A percentile compares a stretch with the other conserved stretches of the same genome.
These are phyloP conservation scores for Cystobasidium slooffiae DNA, from an alignment of 1,284 basidiomycete species.

Conservation along the genomic window DNA sequence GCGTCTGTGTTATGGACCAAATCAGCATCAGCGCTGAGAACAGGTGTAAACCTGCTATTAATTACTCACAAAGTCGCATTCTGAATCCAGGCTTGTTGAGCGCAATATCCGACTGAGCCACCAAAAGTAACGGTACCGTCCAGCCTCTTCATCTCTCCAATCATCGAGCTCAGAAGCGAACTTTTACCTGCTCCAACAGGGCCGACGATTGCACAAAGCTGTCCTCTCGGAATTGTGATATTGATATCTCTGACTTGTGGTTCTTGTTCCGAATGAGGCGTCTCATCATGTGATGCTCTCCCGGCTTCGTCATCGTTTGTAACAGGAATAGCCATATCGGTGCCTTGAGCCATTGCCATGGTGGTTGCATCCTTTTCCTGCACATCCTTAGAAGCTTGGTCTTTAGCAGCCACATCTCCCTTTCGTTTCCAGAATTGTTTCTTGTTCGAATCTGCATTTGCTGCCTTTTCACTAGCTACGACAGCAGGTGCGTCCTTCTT, in stretches of 20 bases:
- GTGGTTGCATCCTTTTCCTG: constrained; percentile 45
- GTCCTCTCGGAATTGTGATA: constrained; percentile 65
- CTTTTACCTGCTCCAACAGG: constrained; percentile 61
- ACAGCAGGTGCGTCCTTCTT: not conserved
- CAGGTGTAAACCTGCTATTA: no score
- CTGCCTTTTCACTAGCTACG: not conserved
- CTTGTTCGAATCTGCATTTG: constrained; percentile 4
- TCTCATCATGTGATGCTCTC: constrained; percentile 49
- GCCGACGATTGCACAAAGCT: constrained; percentile 64
- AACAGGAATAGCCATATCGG: constrained; percentile 38
- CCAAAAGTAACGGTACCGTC: constrained; percentile 61
- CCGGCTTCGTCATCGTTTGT: constrained; percentile 3
- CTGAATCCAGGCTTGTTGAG: constrained; percentile 82
- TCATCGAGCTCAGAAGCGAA: constrained; percentile 70
- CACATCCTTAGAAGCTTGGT: constrained; percentile 34
- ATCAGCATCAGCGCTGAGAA: no score
- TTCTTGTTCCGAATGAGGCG: constrained; percentile 57
- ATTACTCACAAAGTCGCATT: constrained; percentile 69
- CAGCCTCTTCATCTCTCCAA: constrained; percentile 72
- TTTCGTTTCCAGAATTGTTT: constrained; percentile 42
- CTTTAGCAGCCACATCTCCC: constrained; percentile 31
- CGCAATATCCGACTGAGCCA: constrained; percentile 52
- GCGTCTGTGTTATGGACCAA: no score
- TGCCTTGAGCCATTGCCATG: constrained; percentile 20
- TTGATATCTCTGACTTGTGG: constrained; percentile 62